Conservation (phyloP, 495 filamentous ascomycete species). For the Aspergillus diversus region DNA sequence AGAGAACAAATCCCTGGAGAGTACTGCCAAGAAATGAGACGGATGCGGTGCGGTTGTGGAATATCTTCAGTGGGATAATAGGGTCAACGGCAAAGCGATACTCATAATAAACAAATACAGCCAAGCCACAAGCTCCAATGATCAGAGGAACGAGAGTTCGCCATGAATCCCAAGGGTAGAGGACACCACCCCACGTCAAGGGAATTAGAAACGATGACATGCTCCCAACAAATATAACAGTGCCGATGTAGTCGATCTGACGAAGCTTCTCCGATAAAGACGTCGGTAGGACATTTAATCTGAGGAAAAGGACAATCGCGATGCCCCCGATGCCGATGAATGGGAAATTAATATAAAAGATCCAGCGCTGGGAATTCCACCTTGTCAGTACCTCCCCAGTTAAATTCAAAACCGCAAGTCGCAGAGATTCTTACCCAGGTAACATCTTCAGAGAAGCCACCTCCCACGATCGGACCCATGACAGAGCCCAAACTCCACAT, state of each 20-base stretch:
- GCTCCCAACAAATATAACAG: conserved; percentile 51
- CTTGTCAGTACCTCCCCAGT: neutral
- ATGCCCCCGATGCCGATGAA: conserved; percentile 48
- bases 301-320: conserved; percentile 53
- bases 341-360: conserved; percentile 57
- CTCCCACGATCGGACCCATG: conserved; percentile 68
- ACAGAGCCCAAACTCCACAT: conserved; percentile 72
- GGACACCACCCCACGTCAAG: conserved; percentile 57
- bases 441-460: conserved; percentile 66
- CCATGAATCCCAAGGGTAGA: conserved; percentile 56
- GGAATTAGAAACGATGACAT: conserved; percentile 54
- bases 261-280: conserved; percentile 36
- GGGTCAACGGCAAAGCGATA: conserved; percentile 42
- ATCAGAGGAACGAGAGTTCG: conserved; percentile 49
- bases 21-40: conserved; percentile 48
- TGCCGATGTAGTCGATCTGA: conserved; percentile 59
- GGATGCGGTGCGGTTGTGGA: conserved; percentile 51
- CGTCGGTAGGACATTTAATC: conserved; percentile 32
- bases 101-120: conserved; percentile 29
- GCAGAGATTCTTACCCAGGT: conserved; percentile 54
- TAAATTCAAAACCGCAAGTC: neutral
- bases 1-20: conserved; percentile 57
- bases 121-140: conserved; percentile 25
- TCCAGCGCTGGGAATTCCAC: conserved; percentile 35
- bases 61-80: conserved; percentile 53